Base-by-base conservation (phyloP, 1,139 yeast species). In the Candida frijolesensis region DNA sequence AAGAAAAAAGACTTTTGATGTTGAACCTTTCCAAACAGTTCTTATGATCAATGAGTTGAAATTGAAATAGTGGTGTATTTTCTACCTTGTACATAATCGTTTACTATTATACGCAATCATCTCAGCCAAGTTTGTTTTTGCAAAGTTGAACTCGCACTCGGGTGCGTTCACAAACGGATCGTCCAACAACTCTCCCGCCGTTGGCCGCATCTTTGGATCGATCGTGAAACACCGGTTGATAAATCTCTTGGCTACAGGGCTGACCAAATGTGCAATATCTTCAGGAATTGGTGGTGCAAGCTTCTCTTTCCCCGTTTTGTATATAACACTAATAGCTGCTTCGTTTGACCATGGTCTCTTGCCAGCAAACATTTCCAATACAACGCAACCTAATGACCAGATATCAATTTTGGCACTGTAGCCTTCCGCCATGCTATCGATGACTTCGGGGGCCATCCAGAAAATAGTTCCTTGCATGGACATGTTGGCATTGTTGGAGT, bases 361-460 rank as follows among this genome's bases (percentile, higher is more conserved):
- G 1, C 94, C 95, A 0, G 92, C 90, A 73, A 84, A 87, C 99
- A 95, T 94, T 66, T 95, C 99, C 52, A 94, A 67, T 3, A 94
- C 95, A 52, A 95, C 96, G 75, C 99, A 95, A 0, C 99, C 99
- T 40, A 92, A 70, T 0, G 98, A 86, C 96, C 96, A 88, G 37
- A 88, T 87, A 66, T 88, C 96, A 37, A 95, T 91, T 67, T 95
- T 95, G 27, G 99, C 99, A 71, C 96, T 89, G 65, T 95, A 95
- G 0, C 98, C 98, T 64, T 87, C 96, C 57, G 87, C 88, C 37
- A 83, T 84, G 58, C 85, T 85, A 63, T 89, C 90, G 51, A 95
- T 91, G 54, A 95, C 97, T 65, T 95, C 99, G 0, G 99, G 99
- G 0, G 99, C 99, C 99, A 95, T 95, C 99, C 99, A 95, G 65